phyloP scores from a whole-genome alignment of 2,329 filamentous ascomycete genomes.

The Ascochyta rabiei region DNA sequence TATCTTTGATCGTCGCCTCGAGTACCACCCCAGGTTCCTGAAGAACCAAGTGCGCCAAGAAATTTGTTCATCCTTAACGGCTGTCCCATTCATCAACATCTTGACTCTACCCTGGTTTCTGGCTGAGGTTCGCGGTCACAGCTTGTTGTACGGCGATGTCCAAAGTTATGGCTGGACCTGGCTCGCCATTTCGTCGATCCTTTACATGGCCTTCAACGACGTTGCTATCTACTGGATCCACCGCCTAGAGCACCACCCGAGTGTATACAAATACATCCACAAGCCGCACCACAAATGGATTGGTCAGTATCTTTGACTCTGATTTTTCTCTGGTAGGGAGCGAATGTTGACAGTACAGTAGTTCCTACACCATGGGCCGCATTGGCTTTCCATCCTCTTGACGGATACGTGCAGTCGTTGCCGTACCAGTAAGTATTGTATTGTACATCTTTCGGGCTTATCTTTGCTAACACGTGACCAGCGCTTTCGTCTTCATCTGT shows the following conservation, averaged over 20 bases:
- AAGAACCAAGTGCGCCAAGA: constrained; percentile 56
- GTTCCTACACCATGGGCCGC: constrained; percentile 57
- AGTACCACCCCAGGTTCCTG: constrained; percentile 57
- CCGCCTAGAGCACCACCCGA: constrained; percentile 54
- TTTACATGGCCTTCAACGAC: constrained; percentile 57
- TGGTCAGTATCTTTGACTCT: constrained; percentile 37
- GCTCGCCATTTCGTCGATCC: constrained; percentile 47
- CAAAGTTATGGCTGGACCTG: constrained; percentile 44
- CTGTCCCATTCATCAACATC: constrained; percentile 54
- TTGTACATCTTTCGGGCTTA: too few species aligned
- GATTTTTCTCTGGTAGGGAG: not conserved
- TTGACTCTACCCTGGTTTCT: constrained; percentile 56
- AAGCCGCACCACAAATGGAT: constrained; percentile 60
- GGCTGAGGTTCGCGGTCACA: constrained; percentile 56
- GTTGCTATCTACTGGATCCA: constrained; percentile 58
- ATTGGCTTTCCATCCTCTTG: constrained; percentile 56
- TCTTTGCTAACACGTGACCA: constrained; percentile 22
- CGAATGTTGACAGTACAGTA: constrained; percentile 20
- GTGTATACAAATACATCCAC: constrained; percentile 56
- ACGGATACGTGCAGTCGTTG: constrained; percentile 55
- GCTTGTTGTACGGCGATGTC: constrained; percentile 50
- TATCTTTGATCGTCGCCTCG: constrained; percentile 53
- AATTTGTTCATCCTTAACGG: constrained; percentile 52
- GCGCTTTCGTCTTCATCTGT: constrained; percentile 54
- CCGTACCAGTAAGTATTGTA: constrained; percentile 52